These are phyloP conservation scores for Ricinus communis DNA, from an alignment of 345 rosid genomes.

Conservation along the genomic window DNA sequence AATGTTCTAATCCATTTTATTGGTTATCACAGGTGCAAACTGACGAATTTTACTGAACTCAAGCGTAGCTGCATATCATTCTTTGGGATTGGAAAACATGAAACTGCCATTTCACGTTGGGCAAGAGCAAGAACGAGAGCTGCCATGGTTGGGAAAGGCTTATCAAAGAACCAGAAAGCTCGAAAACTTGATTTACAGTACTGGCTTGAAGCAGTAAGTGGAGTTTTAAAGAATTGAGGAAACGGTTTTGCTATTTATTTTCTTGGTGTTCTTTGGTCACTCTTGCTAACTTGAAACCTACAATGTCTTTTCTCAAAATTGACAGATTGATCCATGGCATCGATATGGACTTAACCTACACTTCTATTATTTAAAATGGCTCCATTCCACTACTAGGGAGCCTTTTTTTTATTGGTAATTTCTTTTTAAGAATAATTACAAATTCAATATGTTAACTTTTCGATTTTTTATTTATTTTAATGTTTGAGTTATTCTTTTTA, in stretches of 20 bases:
- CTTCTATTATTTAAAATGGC: no score
- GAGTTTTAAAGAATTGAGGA: not conserved
- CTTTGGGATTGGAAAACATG: constrained; percentile 86
- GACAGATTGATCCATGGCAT: constrained; percentile 92
- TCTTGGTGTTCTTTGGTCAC: not conserved
- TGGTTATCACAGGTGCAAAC: constrained; percentile 77
- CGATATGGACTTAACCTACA: no score
- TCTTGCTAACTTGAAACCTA: constrained; percentile 22
- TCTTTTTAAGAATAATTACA: no score
- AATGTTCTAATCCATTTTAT: no score
- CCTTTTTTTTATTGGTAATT: no score
- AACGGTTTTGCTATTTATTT: not conserved
- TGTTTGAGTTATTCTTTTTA: no score
- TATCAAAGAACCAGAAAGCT: constrained; percentile 82
- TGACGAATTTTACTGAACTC: constrained; percentile 81
- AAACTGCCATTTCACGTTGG: constrained; percentile 95
- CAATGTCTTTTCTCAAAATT: not conserved
- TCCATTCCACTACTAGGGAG: no score
- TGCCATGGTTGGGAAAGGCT: constrained; percentile 95
- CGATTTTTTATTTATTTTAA: no score
- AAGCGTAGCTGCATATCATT: constrained; percentile 86
- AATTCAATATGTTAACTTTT: no score
- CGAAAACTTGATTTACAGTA: constrained; percentile 76
- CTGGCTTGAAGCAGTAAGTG: constrained; percentile 98
- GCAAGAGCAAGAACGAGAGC: constrained; percentile 92